These are phyloP conservation scores for Hypoxylon cercidicola DNA, from an alignment of 495 filamentous ascomycete genomes.

Conservation along the genomic window DNA sequence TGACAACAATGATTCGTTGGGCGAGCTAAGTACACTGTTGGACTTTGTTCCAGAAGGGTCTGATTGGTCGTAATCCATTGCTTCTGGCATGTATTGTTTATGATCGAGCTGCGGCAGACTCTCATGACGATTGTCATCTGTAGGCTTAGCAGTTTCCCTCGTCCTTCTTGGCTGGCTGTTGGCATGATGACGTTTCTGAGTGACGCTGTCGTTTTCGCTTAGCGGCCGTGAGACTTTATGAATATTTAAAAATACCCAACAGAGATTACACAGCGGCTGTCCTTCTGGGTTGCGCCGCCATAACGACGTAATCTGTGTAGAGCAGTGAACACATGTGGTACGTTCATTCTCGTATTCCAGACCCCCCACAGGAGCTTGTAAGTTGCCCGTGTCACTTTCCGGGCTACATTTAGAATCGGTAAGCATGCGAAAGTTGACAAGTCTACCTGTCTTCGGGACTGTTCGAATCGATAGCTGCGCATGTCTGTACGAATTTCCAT, in stretches of 20 bases:
- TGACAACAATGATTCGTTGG: not conserved
- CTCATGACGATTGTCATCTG: not conserved
- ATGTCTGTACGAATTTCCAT: no score
- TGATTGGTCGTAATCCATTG: not conserved
- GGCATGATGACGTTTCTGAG: slow-evolving; percentile 94
- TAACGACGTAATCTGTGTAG: slow-evolving; percentile 94
- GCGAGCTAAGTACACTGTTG: not conserved
- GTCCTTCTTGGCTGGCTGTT: not conserved
- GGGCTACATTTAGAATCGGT: no score
- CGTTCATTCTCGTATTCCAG: slow-evolving; percentile 76
- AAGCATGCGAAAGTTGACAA: no score
- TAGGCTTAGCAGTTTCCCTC: not conserved
- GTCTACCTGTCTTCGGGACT: no score
- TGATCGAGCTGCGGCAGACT: not conserved
- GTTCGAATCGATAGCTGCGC: no score
- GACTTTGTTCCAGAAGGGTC: not conserved
- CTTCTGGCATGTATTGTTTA: not conserved
- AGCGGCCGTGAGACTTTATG: slow-evolving; percentile 95
- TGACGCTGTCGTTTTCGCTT: slow-evolving; percentile 95
- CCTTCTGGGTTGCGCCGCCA: slow-evolving; percentile 98
- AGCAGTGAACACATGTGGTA: slow-evolving; percentile 98
- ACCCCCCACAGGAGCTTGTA: slow-evolving; percentile 54
- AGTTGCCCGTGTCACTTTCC: slow-evolving; percentile 49
- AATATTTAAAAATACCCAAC: slow-evolving; percentile 93
- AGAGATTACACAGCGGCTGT: slow-evolving; percentile 96